Percentiles rank a stretch among this genome's conserved stretches.
phyloP scores from a whole-genome alignment of 352 stramenopile genomes.

The Poterioochromonas sp. region DNA sequence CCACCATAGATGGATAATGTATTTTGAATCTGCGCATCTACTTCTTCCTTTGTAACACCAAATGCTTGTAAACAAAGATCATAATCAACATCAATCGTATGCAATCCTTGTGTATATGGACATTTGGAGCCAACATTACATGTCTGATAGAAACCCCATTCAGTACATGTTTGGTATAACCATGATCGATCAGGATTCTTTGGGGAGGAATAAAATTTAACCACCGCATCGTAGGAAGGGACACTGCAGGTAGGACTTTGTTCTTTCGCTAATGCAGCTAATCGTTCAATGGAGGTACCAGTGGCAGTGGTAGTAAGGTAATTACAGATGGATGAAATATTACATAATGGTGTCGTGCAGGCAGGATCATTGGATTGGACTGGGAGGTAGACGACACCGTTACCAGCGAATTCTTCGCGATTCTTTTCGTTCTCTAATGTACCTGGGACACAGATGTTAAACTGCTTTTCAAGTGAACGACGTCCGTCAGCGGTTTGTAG shows the following conservation, averaged over 20 bases:
- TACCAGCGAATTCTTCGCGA: constrained; percentile 52
- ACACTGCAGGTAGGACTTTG: constrained; percentile 41
- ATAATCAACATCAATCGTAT: constrained; percentile 56
- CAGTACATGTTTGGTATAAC: constrained; percentile 69
- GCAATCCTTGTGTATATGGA: constrained; percentile 57
- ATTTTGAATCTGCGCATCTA: constrained; percentile 51
- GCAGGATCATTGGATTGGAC: constrained; percentile 62
- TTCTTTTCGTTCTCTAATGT: constrained; percentile 45
- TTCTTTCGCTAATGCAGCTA: constrained; percentile 33
- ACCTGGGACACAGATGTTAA: constrained; percentile 54
- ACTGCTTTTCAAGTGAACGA: constrained; percentile 39
- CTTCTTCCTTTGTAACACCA: constrained; percentile 47
- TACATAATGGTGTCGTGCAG: constrained; percentile 54
- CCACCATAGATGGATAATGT: constrained; percentile 58
- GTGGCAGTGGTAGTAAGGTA: constrained; percentile 41
- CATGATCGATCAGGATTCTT: constrained; percentile 51
- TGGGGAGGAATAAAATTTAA: constrained; percentile 38
- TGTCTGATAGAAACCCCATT: constrained; percentile 74
- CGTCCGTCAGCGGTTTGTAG: constrained; percentile 29
- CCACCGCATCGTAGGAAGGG: constrained; percentile 35
- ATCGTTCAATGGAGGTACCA: constrained; percentile 36
- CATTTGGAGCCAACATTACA: constrained; percentile 55
- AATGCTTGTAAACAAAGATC: constrained; percentile 54
- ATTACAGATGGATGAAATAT: constrained; percentile 54
- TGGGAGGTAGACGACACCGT: constrained; percentile 55